Evolutionary conservation across 2,329 filamentous ascomycete species (phyloP).

Genomic region (Colletotrichum cuscutae): DNA sequence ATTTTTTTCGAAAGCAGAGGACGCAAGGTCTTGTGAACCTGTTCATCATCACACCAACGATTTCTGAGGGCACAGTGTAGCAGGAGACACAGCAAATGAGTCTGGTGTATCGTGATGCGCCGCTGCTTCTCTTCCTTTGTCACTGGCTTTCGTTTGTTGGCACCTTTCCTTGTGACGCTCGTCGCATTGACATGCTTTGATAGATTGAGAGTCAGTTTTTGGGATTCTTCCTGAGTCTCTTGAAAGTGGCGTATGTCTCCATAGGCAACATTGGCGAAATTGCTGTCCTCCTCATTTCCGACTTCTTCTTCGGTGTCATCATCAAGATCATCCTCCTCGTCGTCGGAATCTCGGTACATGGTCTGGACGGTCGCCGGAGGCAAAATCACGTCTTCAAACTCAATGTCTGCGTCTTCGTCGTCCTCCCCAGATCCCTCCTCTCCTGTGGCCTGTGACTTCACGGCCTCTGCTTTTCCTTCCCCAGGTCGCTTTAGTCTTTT

Average conservation of each 20-base stretch:
- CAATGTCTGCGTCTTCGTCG: conserved; percentile 52
- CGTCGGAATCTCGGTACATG: conserved; percentile 59
- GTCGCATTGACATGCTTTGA: conserved; percentile 54
- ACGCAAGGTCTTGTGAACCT: conserved; percentile 74
- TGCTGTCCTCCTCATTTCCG: conserved; percentile 53
- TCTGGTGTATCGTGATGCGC: conserved; percentile 84
- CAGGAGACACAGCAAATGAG: conserved; percentile 85
- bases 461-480: conserved; percentile 30
- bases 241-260: conserved; percentile 41
- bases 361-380: conserved; percentile 63
- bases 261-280: conserved; percentile 63
- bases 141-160: conserved; percentile 61
- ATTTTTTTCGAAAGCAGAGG: conserved; percentile 74
- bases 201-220: conserved; percentile 63
- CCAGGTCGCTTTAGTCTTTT: conserved; percentile 52
- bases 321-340: conserved; percentile 44
- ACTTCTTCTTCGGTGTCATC: conserved; percentile 49
- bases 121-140: conserved; percentile 63
- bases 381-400: conserved; percentile 62
- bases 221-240: conserved; percentile 40
- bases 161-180: conserved; percentile 42
- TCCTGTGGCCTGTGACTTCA: background rate
- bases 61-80: conserved; percentile 83
- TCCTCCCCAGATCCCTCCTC: conserved; percentile 43
- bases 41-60: conserved; percentile 84